Evolutionary conservation across 2,329 filamentous ascomycete genomes (phyloP).

Genomic region (Aspergillus unguis): DNA sequence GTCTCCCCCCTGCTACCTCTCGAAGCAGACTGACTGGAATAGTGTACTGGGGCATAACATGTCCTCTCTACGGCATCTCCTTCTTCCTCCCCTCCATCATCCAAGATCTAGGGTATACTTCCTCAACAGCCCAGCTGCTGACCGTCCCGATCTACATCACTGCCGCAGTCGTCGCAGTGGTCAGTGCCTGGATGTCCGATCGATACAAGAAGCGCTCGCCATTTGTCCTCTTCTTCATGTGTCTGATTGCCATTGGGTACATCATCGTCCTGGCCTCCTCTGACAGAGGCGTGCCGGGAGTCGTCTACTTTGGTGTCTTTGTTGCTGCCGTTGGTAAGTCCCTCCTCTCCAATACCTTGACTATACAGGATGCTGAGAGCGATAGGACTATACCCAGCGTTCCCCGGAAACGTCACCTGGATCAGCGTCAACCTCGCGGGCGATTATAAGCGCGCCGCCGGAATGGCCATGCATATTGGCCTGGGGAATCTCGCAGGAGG

Average conservation of each 20-base stretch:
- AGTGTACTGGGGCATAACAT: constrained; percentile 44
- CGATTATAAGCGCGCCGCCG: constrained; percentile 54
- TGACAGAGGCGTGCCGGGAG: constrained; percentile 35
- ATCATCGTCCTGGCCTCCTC: constrained; percentile 47
- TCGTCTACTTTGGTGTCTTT: constrained; percentile 49
- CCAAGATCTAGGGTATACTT: constrained; percentile 39
- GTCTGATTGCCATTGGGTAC: constrained; percentile 56
- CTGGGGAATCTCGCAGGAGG: constrained; percentile 52
- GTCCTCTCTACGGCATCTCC: constrained; percentile 42
- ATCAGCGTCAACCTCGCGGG: constrained; percentile 59
- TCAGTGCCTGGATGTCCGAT: constrained; percentile 57
- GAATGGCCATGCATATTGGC: constrained; percentile 64
- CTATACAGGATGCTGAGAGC: too few relatives aligned
- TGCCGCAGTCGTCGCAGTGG: constrained; percentile 36
- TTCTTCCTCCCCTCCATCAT: constrained; percentile 43
- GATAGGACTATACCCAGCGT: constrained; percentile 45
- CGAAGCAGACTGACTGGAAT: constrained; percentile 1
- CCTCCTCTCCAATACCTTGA: too few relatives aligned
- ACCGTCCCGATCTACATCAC: constrained; percentile 43
- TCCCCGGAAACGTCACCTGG: constrained; percentile 52
- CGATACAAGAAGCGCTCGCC: constrained; percentile 51
- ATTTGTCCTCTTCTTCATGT: constrained; percentile 55
- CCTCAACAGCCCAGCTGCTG: constrained; percentile 40
- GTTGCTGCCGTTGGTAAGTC: constrained; percentile 45
- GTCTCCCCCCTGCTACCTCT: constrained; percentile 2